These are phyloP conservation scores for Aspergillus japonicus DNA, from an alignment of 2,329 filamentous ascomycete species.

Conservation along the genomic window DNA sequence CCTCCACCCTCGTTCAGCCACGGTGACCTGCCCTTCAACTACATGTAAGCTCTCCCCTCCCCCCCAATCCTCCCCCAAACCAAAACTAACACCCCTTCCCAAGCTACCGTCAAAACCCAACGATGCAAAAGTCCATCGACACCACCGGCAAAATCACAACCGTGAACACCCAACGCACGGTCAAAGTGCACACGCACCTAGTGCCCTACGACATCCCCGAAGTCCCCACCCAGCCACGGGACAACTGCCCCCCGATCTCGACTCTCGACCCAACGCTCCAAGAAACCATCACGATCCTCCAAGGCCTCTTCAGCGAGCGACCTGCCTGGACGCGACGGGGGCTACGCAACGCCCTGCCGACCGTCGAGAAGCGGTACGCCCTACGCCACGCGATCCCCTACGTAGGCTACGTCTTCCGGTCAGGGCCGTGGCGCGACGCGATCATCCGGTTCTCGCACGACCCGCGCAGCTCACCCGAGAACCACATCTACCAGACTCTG, in stretches of 20 bases:
- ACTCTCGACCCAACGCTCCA: constrained; percentile 58
- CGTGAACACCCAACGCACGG: constrained; percentile 56
- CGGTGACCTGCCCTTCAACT: constrained; percentile 69
- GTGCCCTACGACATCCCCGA: constrained; percentile 60
- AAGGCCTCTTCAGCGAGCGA: constrained; percentile 66
- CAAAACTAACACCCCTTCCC: constrained; percentile 41
- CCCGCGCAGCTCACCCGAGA: constrained; percentile 72
- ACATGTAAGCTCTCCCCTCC: constrained; percentile 39
- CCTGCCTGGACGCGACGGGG: constrained; percentile 86
- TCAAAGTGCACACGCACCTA: constrained; percentile 59
- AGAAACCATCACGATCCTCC: constrained; percentile 63
- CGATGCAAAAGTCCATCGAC: constrained; percentile 63
- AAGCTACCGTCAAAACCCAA: constrained; percentile 82
- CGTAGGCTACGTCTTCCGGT: constrained; percentile 87
- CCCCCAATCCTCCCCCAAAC: constrained; percentile 15
- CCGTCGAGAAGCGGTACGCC: constrained; percentile 50
- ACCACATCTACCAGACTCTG: constrained; percentile 82
- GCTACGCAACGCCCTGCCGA: constrained; percentile 68
- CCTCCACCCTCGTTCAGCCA: constrained; percentile 78
- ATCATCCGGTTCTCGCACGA: constrained; percentile 84
- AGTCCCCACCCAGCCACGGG: constrained; percentile 61
- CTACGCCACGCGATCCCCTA: constrained; percentile 78
- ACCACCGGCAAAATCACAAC: constrained; percentile 59
- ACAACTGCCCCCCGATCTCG: constrained; percentile 53
- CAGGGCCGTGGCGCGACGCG: constrained; percentile 86